A percentile compares a stretch with the other conserved stretches of the same genome.
Conservation (phyloP, 148 eudicot genomes). For the Arbutus unedo region DNA sequence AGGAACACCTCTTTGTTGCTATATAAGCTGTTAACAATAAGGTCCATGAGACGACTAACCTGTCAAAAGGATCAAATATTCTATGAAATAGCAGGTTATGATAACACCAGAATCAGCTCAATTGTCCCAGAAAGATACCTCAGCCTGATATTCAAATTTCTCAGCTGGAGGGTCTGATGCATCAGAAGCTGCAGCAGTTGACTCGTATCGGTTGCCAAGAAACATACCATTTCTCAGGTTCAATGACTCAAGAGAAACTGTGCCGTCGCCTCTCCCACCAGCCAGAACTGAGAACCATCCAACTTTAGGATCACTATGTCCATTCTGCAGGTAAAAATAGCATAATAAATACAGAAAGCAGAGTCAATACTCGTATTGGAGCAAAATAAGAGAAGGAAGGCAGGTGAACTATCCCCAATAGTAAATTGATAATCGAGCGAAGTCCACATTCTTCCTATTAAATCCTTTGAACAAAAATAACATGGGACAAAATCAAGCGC, state of each 20-base stretch:
- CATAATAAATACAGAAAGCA: background rate
- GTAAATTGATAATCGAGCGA: background rate
- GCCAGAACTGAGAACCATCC: constrained; percentile 47
- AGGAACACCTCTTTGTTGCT: constrained; percentile 98
- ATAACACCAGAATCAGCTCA: constrained; percentile 2
- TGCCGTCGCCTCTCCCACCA: constrained; percentile 24
- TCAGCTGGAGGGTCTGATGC: constrained; percentile 58
- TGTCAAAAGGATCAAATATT: constrained; percentile 19
- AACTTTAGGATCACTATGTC: constrained; percentile 29
- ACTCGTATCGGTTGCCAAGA: constrained; percentile 46
- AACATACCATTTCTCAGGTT: constrained; percentile 30
- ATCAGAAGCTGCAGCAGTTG: constrained; percentile 78
- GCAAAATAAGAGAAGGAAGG: background rate
- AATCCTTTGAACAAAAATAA: background rate
- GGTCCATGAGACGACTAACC: constrained; percentile 99
- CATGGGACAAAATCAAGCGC: background rate
- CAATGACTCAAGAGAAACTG: constrained; percentile 24
- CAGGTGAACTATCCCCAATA: background rate
- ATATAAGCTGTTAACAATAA: constrained; percentile 91
- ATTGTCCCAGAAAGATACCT: constrained; percentile 40
- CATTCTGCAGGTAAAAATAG: constrained; percentile 24
- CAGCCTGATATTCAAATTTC: constrained; percentile 95
- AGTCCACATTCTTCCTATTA: background rate
- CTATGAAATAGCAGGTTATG: background rate
- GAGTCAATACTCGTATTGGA: background rate